Percentiles rank a stretch among this genome's conserved stretches.
Conservation (phyloP, 345 rosid species). For the Hevea brasiliensis region DNA sequence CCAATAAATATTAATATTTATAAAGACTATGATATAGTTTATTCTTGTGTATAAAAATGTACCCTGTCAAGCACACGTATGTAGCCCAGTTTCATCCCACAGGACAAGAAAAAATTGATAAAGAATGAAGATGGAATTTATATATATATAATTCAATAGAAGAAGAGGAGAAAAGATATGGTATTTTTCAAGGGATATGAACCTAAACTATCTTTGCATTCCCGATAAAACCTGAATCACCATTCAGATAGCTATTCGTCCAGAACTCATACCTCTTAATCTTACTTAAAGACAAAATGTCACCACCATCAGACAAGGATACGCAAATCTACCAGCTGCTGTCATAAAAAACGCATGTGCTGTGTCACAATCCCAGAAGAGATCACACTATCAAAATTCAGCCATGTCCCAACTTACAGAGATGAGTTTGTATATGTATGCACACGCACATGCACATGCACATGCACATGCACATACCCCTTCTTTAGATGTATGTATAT, state of each 20-base stretch:
- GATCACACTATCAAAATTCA: too few species aligned
- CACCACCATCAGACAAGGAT: neutral
- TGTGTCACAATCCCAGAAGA: neutral
- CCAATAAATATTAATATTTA: neutral
- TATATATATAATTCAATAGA: neutral
- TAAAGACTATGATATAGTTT: too few species aligned
- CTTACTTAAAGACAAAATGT: neutral
- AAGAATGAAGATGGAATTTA: neutral
- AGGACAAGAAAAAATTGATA: neutral
- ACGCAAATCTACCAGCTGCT: neutral
- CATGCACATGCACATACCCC: neutral
- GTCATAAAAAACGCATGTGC: neutral
- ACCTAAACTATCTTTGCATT: neutral
- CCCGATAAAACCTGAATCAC: neutral
- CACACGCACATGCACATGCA: neutral
- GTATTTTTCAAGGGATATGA: neutral
- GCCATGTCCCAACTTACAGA: neutral
- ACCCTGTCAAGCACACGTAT: neutral
- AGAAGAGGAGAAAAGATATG: neutral
- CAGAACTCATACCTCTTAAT: neutral
- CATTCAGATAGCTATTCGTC: neutral
- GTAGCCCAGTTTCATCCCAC: neutral
- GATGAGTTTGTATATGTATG: neutral
- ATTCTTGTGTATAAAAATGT: neutral
- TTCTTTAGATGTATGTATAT: too few species aligned